Base-by-base conservation (phyloP, 768 basidiomycete genomes). In the Pholiota conissans region DNA sequence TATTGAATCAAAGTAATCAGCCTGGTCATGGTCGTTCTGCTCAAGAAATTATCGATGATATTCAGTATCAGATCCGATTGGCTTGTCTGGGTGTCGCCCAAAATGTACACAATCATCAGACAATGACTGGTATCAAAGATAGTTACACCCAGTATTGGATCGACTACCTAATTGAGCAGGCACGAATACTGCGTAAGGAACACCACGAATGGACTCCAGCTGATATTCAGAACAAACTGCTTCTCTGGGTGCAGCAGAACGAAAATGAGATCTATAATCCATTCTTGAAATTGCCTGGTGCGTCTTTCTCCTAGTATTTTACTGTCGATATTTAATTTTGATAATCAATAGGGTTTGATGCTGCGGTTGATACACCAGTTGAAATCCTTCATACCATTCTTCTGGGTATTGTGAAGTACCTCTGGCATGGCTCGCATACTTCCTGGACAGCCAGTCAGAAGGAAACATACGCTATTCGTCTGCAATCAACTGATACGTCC, bases 381-480 rank as follows among this genome's bases (percentile, higher is more conserved):
- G 73, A 78, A 58, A 67, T 77, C 24, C 63, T 78, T 0, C 75
- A 78, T 48, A 75, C 73, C 0, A 65, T 72, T 16, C 66, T 75
- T 0, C 73, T 79, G 13, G 75, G 76, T 0, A 52, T 70, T 16
- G 63, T 69, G 18, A 78, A 77, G 46, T 77, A 79, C 59, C 52
- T 69, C 0, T 79, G 76, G 77, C 68, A 74, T 45, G n/a, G 37
- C 0, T 58, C 66, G 1, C 59, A 68, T 59, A 59, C 50, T 3
- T 37, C 45, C 0, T 72, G 67, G 73, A 51, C 63, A n/a, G 56
- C 62, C 7, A 51, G 51, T 18, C 24, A 67, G 29, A 26, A 69
- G 35, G 51, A 60, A 0, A 2, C 68, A 1, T 71, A 71, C 50
- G 58, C 71, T 0, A 37, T 63, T 1, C 67, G 74, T 0, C 64